Base-by-base conservation (phyloP, 2,329 filamentous ascomycete species). In the Cryphonectria naterciae region DNA sequence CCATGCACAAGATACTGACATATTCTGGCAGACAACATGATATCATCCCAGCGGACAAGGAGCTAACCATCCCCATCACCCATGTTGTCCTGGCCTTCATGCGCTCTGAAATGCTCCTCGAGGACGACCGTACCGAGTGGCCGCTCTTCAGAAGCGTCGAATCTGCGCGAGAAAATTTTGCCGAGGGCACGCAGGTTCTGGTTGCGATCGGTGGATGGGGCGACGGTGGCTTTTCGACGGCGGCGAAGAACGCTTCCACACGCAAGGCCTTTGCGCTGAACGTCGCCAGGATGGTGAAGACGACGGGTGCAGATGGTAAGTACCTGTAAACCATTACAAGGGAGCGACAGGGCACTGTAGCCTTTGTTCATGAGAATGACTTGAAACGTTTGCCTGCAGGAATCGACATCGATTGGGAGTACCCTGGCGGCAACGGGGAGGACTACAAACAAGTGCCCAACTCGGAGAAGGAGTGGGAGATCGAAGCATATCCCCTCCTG, bases 201-300 rank as follows among this genome's bases (percentile, higher is more conserved):
- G 85, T 94, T 52, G 91, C 92, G 28, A 88, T 94, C 73, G 92
- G 92, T 15, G 92, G 92, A 67, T 94, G 92, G 92, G 91, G 91
- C 0, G 90, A 93, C 72, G 78, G 79, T 8, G 91, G 91, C 0
- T 94, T 93, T 76, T 85, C 86, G 0, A 78, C 78, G 13, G 91
- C 86, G 0, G 88, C 89, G 1, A 83, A 82, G 66, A 84, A 84
- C 4, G 82, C 86, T 0, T 75, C 79, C 7, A 85, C 84, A 1
- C 86, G 90, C 22, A 81, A 84, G 72, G 81, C 80, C 10, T 94
- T 91, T 80, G 89, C 91, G 1, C 82, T 82, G 61, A 92, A 92
- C 74, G 85, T 93, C 1, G 87, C 85, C 10, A 81, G 81, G 39
- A 91, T 93, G 87, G 83, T 94, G 1, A 80, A 85, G 4, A 80